Evolutionary conservation across 192 early-diverging fungal species (phyloP).

Genomic region (Thamnidium elegans): DNA sequence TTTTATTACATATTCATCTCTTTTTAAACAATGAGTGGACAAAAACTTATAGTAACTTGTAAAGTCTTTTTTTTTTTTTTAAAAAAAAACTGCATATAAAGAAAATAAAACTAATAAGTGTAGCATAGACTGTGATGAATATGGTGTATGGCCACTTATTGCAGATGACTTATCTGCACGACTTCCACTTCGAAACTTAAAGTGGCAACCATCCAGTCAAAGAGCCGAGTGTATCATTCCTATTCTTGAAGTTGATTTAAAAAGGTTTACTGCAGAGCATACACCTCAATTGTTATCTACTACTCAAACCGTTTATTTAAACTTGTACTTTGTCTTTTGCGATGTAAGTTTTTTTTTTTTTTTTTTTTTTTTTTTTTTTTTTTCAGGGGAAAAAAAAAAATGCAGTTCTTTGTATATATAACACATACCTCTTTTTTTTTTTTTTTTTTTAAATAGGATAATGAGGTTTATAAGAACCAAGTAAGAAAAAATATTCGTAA

Average conservation of each 20-base stretch:
- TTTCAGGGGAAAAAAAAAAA: background rate
- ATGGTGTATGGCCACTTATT: slow-evolving; percentile 62
- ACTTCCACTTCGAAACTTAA: slow-evolving; percentile 78
- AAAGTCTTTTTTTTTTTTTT: slow-evolving; percentile 5
- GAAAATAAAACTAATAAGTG: background rate
- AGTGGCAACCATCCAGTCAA: slow-evolving; percentile 72
- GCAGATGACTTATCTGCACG: slow-evolving; percentile 60
- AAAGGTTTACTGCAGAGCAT: slow-evolving; percentile 47
- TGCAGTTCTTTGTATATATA: background rate
- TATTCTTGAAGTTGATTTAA: slow-evolving; percentile 57
- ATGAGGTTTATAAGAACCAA: slow-evolving; percentile 67
- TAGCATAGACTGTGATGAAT: slow-evolving; percentile 53
- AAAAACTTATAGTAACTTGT: slow-evolving; percentile 46
- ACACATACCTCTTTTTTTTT: slow-evolving; percentile 1
- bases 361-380: background rate
- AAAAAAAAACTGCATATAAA: background rate
- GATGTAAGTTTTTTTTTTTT: slow-evolving; percentile 53
- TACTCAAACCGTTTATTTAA: slow-evolving; percentile 63
- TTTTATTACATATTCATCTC: background rate
- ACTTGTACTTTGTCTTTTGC: slow-evolving; percentile 77
- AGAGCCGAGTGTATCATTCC: slow-evolving; percentile 59
- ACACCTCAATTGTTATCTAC: slow-evolving; percentile 38
- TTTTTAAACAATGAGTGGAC: slow-evolving; percentile 21
- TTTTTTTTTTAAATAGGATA: slow-evolving; percentile 64
- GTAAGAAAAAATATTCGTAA: slow-evolving; percentile 68